Evolutionary conservation across 2,329 filamentous ascomycete genomes (phyloP), one percentile per base, ranked within the genome.

Genomic region (Pleurostoma richardsiae): DNA sequence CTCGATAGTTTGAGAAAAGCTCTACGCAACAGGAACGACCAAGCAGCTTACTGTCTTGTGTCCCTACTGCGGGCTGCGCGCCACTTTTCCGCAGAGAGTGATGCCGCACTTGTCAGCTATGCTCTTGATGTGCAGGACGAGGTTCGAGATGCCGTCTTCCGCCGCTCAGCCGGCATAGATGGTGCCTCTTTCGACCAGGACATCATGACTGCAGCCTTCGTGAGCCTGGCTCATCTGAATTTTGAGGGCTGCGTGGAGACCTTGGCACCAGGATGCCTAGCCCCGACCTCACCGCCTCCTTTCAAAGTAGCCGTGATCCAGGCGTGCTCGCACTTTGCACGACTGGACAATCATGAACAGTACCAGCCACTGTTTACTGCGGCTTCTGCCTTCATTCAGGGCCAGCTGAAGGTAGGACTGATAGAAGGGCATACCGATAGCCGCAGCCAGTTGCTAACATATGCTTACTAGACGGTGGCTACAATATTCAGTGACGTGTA

Each of bases 71-170:
- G 80, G 39, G 81, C 76, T 38, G 80, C 82, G 10, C 75, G 82
- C 31, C 80, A 86, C 58, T 86, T 87, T 54, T 72, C 79, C 48
- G 67, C 71, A 6, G 79, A 85, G 49, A 81, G 75, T 56, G 83
- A 87, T 55, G 77, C 79, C 8, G 78, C 79, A 3, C 69, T 85
- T 48, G 71, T 85, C 49, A 85, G 82, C 59, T 87, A 83, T 59
- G 82, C 82, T 38, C 71, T 86, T 63, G 83, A 87, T 59, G 79
- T 87, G 6, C 83, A 86, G 56, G 81, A 85, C 55, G 83, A 87
- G 60, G 74, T 87, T 41, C 73, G 76, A 41, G 82, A 85, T 56
- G 80, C 81, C 41, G 76, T 86, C 4, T 86, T 86, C 55, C 74
- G 77, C 47, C 74, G 74, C 31, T 62, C 71, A 3, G 63, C 71